Evolutionary conservation across 306 rosid species (phyloP).

Genomic region (Rubus idaeus): DNA sequence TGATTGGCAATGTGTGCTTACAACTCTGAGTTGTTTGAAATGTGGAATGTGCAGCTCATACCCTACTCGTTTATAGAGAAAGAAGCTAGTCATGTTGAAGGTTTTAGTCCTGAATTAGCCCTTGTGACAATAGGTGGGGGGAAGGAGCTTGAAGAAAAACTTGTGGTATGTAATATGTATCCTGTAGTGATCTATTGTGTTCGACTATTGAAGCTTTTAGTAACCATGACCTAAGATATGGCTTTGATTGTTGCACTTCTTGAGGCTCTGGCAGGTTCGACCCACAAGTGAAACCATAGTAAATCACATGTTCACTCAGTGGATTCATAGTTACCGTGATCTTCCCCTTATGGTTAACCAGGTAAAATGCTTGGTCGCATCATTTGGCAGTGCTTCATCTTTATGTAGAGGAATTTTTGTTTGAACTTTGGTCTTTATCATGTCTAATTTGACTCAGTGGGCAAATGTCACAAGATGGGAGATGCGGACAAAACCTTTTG

Average conservation of each 20-base stretch:
- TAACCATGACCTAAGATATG: slow-evolving; percentile 61
- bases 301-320: slow-evolving; percentile 96
- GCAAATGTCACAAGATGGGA: slow-evolving; percentile 99
- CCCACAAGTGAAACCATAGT: slow-evolving; percentile 96
- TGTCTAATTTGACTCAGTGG: slow-evolving; percentile 62
- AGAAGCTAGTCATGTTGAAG: slow-evolving; percentile 98
- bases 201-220: slow-evolving; percentile 12
- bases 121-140: slow-evolving; percentile 95
- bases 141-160: slow-evolving; percentile 97
- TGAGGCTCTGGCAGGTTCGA: slow-evolving; percentile 97
- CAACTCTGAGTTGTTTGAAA: slow-evolving; percentile 13
- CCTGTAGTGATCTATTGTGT: not conserved
- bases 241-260: slow-evolving; percentile 77
- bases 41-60: slow-evolving; percentile 67
- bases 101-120: slow-evolving; percentile 94
- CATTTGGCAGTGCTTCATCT: slow-evolving; percentile 1
- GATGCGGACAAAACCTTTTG: slow-evolving; percentile 95
- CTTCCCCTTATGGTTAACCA: slow-evolving; percentile 92
- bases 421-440: slow-evolving; percentile 6
- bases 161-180: slow-evolving; percentile 58
- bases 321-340: slow-evolving; percentile 97
- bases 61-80: slow-evolving; percentile 94
- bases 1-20: not conserved
- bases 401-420: not conserved
- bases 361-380: slow-evolving; percentile 39